Evolutionary conservation across 2,329 filamentous ascomycete genomes (phyloP).

Genomic region (Xylogone sp.): DNA sequence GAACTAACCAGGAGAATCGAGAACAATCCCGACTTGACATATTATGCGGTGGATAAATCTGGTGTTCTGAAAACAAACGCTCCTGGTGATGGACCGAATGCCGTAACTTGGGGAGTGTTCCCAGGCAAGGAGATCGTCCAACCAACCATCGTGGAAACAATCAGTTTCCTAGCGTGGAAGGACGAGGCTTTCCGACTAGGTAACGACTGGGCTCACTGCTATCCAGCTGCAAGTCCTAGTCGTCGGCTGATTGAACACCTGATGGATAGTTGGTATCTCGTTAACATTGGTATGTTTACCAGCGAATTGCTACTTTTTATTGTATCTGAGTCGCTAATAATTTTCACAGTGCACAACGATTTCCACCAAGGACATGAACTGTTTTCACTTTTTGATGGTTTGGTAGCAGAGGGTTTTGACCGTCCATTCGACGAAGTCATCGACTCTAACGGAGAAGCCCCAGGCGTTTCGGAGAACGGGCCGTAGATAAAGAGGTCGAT

Average conservation of each 20-base stretch:
- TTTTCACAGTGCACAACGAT: conserved; percentile 80
- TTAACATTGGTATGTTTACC: conserved; percentile 78
- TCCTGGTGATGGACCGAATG: conserved; percentile 82
- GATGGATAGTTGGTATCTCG: conserved; percentile 87
- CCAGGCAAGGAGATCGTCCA: conserved; percentile 99
- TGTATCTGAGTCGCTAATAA: conserved; percentile 19
- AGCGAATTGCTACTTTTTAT: background rate
- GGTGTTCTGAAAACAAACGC: conserved; percentile 84
- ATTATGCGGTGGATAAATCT: conserved; percentile 85
- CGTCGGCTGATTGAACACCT: conserved; percentile 75
- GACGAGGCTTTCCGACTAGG: conserved; percentile 95
- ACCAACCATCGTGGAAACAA: conserved; percentile 96
- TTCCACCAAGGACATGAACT: conserved; percentile 83
- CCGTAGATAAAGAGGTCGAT: no score
- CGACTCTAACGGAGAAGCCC: conserved; percentile 10
- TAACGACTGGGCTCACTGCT: conserved; percentile 90
- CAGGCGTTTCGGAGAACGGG: no score
- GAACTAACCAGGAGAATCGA: conserved; percentile 77
- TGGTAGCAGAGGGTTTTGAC: conserved; percentile 66
- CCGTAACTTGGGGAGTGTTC: conserved; percentile 99
- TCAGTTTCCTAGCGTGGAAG: conserved; percentile 98
- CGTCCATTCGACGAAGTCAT: conserved; percentile 25
- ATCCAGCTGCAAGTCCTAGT: conserved; percentile 71
- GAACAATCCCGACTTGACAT: conserved; percentile 77
- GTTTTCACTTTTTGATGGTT: conserved; percentile 79